phyloP scores from a whole-genome alignment of 2,329 filamentous ascomycete genomes.

The Trichoderma simmonsii region DNA sequence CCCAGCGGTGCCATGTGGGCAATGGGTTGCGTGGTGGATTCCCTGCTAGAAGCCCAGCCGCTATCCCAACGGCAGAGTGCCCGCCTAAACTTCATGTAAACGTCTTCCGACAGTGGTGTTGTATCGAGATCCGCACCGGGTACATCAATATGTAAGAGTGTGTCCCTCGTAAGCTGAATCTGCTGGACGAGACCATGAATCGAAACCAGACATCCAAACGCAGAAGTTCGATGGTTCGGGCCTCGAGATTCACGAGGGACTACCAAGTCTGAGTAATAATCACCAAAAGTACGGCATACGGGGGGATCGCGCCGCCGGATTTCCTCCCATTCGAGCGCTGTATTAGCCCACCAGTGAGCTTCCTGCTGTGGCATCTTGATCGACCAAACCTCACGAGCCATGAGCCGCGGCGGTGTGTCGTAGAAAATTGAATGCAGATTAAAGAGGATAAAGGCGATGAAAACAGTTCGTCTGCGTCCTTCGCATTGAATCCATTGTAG shows the following conservation, averaged over 20 bases:
- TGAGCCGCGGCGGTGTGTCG: not conserved
- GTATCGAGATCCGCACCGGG: not conserved
- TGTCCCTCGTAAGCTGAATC: conserved; percentile 12
- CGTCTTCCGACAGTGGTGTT: not conserved
- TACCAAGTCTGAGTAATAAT: not conserved
- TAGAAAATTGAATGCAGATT: not conserved
- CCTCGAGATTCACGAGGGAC: not conserved
- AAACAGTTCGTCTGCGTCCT: not conserved
- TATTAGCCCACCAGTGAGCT: not conserved
- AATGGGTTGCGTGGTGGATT: not conserved
- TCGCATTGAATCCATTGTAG: not conserved
- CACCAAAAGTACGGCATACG: not conserved
- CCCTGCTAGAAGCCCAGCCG: not conserved
- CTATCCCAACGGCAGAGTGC: conserved; percentile 11
- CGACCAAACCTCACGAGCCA: conserved; percentile 6
- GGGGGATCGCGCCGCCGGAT: not conserved
- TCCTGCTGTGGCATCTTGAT: conserved; percentile 8
- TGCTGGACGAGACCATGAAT: conserved; percentile 3
- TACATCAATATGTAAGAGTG: not conserved
- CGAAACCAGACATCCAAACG: conserved; percentile 2
- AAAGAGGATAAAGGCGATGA: not conserved
- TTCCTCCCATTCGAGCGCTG: conserved; percentile 1
- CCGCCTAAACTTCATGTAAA: conserved; percentile 1
- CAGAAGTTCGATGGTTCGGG: not conserved
- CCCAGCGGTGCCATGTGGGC: conserved; percentile 8